Base-by-base conservation (phyloP, 2,329 filamentous ascomycete genomes). In the Gnomoniopsis sp. region DNA sequence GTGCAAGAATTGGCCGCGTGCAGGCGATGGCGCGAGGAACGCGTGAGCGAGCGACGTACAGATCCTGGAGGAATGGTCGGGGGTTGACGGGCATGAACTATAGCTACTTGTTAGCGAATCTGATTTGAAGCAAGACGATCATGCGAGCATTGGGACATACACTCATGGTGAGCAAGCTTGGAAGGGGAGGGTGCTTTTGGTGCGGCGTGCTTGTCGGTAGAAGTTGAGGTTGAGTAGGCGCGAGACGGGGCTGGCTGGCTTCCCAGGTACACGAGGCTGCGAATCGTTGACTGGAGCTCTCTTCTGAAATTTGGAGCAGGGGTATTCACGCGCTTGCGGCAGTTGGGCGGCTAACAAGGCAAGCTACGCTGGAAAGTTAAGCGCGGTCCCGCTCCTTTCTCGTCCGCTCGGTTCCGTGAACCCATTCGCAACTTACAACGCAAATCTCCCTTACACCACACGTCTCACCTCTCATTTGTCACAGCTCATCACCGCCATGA, bases 31-130 rank as follows among this genome's bases (percentile, higher is more conserved):
- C 87, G 69, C 86, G 91, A 96, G 87, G 71, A 30, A 52, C 26
- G 44, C 49, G 26, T 44, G 55, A 6, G 53, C 62, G 43, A 58
- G 44, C 36, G 63, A 83, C 87, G 69, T 86, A 91, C 87, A 97
- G 87, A 72, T 88, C 88, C 80, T 97, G 92, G 72, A 99, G 89
- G 84, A 97, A 92, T 47, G 95, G 95, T 75, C 93, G 91, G 71
- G 95, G 95, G 83, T 99, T 99, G 71, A 98, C 82, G 64, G 95
- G 95, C 74, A 96, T 88, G 79, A 96, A 96, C 85, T 88, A 61
- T 33, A 12, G 15, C 19, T 48, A 26, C 15, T 22, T 6, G 2
- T 36, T 12, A 36, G 33, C 12, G 41, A n/a, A 21, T 53, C 7
- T 6, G n/a, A 10, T 1, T n/a, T 22, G 15, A 19, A 19, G 34